Evolutionary conservation across 306 rosid species (phyloP), one percentile per base, ranked within the genome.

Genomic region (Acmispon strigosus): DNA sequence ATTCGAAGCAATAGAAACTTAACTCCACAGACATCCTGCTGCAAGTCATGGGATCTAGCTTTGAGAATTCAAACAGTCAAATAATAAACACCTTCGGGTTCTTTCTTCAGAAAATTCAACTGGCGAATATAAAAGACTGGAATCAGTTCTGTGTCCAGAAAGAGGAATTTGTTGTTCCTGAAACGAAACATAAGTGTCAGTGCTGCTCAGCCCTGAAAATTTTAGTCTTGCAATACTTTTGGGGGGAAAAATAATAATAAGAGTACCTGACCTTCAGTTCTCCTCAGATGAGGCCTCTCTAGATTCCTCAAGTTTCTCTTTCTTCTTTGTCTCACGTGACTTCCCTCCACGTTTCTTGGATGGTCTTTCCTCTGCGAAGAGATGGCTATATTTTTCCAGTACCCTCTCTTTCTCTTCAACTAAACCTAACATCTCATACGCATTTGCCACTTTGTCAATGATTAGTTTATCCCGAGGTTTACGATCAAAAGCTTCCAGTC

Each of bases 401-500:
- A 90, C 65, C 80, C 87, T 86, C 66, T 90, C 95, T 68, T 83
- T 90, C 69, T 83, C 92, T 71, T 86, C 60, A 63, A 70, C 79
- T 74, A 66, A 70, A 71, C 95, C 97, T 45, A 94, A 64, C 75
- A 84, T 69, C 78, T 90, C 98, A 74, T 84, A 90, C 13, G 95
- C 88, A 78, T 89, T 81, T 12, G 95, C 95, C 78, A 90, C 97
- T 83, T 87, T 87, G 53, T 75, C 80, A 77, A 89, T 86, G 65
- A 90, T 83, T 2, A 80, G 65, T 73, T 94, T 89, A 61, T 89
- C 92, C 12, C 90, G 89, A 70, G 97, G 97, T 70, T 89, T 89
- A 39, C 98, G 96, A 64, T 88, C 95, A 66, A 76, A 94, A 73
- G 92, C 90, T 84, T 94, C 98, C 55, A 94, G 79, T 19, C 87